Evolutionary conservation across 352 stramenopile species (phyloP).

Genomic region (Globisporangium recalcitrans): DNA sequence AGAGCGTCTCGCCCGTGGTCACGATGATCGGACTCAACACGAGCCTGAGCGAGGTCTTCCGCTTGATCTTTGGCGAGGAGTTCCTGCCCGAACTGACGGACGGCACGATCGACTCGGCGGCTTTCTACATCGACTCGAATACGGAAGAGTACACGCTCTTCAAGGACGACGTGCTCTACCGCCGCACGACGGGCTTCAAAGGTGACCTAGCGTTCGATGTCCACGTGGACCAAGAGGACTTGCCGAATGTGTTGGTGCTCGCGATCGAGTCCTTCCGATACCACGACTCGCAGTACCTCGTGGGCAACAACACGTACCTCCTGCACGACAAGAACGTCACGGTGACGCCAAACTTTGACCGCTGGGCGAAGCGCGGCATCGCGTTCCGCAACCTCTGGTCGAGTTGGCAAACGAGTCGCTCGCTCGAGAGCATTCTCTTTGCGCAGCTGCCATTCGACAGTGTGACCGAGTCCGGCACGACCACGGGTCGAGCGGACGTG

Average conservation of each 20-base stretch:
- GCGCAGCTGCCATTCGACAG: constrained; percentile 41
- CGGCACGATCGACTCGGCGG: constrained; percentile 13
- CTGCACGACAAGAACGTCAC: constrained; percentile 32
- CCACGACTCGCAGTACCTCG: constrained; percentile 45
- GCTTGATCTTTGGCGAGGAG: constrained; percentile 12
- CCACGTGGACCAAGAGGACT: constrained; percentile 21
- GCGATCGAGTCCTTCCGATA: constrained; percentile 51
- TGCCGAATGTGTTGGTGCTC: constrained; percentile 46
- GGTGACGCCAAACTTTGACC: constrained; percentile 43
- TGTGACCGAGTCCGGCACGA: too few relatives aligned
- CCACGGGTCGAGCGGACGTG: too few relatives aligned
- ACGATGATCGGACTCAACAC: constrained; percentile 33
- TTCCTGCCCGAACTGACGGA: constrained; percentile 16
- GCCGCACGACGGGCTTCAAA: constrained; percentile 34
- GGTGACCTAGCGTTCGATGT: constrained; percentile 40
- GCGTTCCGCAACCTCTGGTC: constrained; percentile 58
- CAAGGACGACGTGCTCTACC: constrained; percentile 32
- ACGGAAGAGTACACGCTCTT: constrained; percentile 45
- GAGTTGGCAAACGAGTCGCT: constrained; percentile 50
- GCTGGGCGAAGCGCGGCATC: constrained; percentile 39
- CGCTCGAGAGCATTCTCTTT: constrained; percentile 48
- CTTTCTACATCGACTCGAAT: constrained; percentile 24
- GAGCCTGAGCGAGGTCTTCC: constrained; percentile 36
- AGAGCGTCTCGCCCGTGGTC: constrained; percentile 16
- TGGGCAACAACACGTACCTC: constrained; percentile 24